phyloP scores from a whole-genome alignment of 2,329 filamentous ascomycete species.

The Fusarium caatingaense region DNA sequence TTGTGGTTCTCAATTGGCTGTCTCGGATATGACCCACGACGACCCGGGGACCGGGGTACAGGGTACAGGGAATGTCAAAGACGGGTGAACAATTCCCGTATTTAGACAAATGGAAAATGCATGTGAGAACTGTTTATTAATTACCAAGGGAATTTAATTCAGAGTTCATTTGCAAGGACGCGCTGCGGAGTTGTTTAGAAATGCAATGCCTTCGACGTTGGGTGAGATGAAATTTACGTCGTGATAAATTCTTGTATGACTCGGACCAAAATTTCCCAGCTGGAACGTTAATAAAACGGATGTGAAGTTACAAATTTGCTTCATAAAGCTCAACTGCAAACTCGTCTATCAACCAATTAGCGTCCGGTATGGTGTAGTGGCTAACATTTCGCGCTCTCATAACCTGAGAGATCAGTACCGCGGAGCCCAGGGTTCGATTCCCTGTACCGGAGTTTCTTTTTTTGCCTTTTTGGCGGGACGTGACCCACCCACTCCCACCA shows the following conservation, averaged over 20 bases:
- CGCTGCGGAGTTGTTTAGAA: too few species aligned
- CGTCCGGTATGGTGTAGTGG: constrained; percentile 51
- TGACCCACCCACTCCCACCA: too few species aligned
- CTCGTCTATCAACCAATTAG: neutral
- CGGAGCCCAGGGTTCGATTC: constrained; percentile 11
- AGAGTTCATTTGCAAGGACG: too few species aligned
- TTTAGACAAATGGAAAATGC: neutral
- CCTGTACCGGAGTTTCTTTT: constrained; percentile 3
- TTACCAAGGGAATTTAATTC: too few species aligned
- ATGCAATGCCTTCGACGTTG: too few species aligned
- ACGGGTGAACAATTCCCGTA: neutral
- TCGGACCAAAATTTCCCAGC: too few species aligned
- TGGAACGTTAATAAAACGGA: too few species aligned
- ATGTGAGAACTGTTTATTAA: rapidly evolving
- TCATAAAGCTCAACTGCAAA: rapidly evolving
- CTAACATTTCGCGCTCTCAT: constrained; percentile 51
- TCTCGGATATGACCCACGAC: neutral
- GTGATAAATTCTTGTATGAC: too few species aligned
- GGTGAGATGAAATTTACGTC: too few species aligned
- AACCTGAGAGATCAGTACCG: constrained; percentile 38
- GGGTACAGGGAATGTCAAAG: neutral
- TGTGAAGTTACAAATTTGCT: too few species aligned
- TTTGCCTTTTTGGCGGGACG: neutral
- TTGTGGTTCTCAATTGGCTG: neutral
- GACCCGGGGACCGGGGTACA: neutral